phyloP scores from a whole-genome alignment of 2,329 filamentous ascomycete species.

The Colletotrichum horii region DNA sequence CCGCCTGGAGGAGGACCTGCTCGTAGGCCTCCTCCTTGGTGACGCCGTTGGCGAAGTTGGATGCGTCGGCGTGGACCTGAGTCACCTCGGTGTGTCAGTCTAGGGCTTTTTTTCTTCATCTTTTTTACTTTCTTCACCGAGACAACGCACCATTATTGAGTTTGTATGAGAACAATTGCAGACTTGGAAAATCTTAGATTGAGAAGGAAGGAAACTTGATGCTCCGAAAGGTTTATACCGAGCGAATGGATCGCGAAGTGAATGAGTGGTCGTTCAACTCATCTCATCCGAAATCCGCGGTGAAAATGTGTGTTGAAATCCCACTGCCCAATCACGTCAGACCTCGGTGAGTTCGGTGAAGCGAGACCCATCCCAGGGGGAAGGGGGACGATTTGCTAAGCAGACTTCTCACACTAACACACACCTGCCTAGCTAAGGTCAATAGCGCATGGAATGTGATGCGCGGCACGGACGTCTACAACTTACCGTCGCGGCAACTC shows the following conservation, averaged over 20 bases:
- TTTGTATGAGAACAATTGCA: rapidly evolving
- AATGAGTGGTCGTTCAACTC: not conserved
- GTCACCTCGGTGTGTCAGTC: not conserved
- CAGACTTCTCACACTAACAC: not conserved
- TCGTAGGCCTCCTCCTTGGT: slow-evolving; percentile 76
- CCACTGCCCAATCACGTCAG: slow-evolving; percentile 17
- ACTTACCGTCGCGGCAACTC: not conserved
- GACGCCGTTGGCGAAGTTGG: slow-evolving; percentile 70
- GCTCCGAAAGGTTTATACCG: rapidly evolving
- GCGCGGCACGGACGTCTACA: not conserved
- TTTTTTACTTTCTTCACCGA: not conserved
- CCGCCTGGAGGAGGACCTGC: slow-evolving; percentile 74
- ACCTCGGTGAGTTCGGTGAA: slow-evolving; percentile 6
- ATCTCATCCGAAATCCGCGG: not conserved
- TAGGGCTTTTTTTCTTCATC: not conserved
- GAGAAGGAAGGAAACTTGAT: rapidly evolving
- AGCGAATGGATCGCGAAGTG: not conserved
- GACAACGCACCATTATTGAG: not conserved
- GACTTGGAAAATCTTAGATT: not conserved
- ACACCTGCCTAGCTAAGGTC: not conserved
- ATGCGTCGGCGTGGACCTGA: slow-evolving; percentile 80
- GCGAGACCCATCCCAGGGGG: not conserved
- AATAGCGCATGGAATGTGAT: not conserved
- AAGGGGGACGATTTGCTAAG: not conserved
- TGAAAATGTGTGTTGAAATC: slow-evolving; percentile 19